Conservation (phyloP, 2,329 filamentous ascomycete species). For the Byssothecium circinans region DNA sequence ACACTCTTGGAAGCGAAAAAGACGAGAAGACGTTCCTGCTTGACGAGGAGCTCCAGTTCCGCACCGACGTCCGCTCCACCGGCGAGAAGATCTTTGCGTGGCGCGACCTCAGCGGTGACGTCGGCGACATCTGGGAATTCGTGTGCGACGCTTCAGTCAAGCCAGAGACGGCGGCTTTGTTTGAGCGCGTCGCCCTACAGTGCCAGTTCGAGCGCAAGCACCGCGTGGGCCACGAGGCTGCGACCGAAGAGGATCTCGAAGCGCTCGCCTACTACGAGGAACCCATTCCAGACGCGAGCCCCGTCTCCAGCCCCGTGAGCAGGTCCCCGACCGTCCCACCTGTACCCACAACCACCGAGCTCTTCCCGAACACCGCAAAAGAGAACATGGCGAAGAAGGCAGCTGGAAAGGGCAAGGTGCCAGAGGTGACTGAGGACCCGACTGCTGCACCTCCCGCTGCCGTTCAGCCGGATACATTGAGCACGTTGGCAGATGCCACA, state of each 20-base stretch:
- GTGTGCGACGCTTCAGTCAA: constrained; percentile 80
- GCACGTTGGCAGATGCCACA: constrained; percentile 72
- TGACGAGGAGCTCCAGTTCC: constrained; percentile 88
- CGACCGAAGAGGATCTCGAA: constrained; percentile 76
- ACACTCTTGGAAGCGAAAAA: constrained; percentile 75
- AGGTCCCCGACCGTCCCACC: constrained; percentile 40
- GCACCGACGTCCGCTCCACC: constrained; percentile 76
- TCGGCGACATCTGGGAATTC: constrained; percentile 95
- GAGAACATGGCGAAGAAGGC: constrained; percentile 49
- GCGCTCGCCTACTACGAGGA: constrained; percentile 78
- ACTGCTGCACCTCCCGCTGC: constrained; percentile 63
- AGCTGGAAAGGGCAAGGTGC: constrained; percentile 33
- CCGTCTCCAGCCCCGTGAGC: constrained; percentile 53
- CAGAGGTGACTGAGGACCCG: constrained; percentile 46
- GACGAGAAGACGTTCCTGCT: constrained; percentile 98
- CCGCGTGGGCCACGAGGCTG: constrained; percentile 74
- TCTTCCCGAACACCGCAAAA: constrained; percentile 41
- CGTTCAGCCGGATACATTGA: constrained; percentile 66
- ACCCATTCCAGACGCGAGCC: constrained; percentile 62
- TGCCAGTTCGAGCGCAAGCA: constrained; percentile 99
- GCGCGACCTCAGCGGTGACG: constrained; percentile 91
- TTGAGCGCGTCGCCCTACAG: constrained; percentile 81
- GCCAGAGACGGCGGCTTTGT: constrained; percentile 72
- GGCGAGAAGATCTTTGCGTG: constrained; percentile 89
- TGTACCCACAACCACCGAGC: constrained; percentile 32